Evolutionary conservation across 169 alveolate genomes (phyloP), one percentile per base, ranked within the genome.

Genomic region (Cryptosporidium sp.): DNA sequence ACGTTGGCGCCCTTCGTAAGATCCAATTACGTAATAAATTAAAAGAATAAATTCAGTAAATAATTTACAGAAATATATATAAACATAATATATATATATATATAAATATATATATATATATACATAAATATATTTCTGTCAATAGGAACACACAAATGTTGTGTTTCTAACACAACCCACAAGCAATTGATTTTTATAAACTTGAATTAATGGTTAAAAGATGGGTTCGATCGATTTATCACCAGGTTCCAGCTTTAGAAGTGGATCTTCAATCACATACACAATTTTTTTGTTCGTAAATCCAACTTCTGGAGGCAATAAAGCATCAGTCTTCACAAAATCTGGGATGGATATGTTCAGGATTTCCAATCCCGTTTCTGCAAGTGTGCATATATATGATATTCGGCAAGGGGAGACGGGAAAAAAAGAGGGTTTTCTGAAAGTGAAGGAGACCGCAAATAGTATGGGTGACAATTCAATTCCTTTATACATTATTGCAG

Each of bases 241-340:
- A 21, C 75, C 89, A 16, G 75, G 75, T 16, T 62, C 80, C 14
- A 80, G 89, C 33, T 60, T 62, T 80, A 65, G 51, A 44, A 80
- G 69, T 80, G 75, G 75, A 7, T 42, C 69, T 5, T 73, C 86
- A 31, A 37, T 73, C 39, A 73, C 86, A 44, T 80, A 80, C 52
- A 69, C 86, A 23, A 85, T 85, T 68, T 92, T 89, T 75, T 91
- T 95, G 70, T 95, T 94, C 85, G 96, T 93, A 31, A 95, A 95
- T 85, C 97, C 96, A 73, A 92, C 91, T n/a, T 91, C 96, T 62
- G 97, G 97, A 12, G 97, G 97, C 39, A 94, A 93, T 72, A 91
- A 86, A 89, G 97, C 97, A 16, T 75, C 93, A 33, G 91, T 89
- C 42, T 95, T 95, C 62, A 89, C 94, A 67, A 94, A 93, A 92